These are phyloP conservation scores for Alternaria dauci DNA, from an alignment of 2,329 filamentous ascomycete genomes.

Conservation along the genomic window DNA sequence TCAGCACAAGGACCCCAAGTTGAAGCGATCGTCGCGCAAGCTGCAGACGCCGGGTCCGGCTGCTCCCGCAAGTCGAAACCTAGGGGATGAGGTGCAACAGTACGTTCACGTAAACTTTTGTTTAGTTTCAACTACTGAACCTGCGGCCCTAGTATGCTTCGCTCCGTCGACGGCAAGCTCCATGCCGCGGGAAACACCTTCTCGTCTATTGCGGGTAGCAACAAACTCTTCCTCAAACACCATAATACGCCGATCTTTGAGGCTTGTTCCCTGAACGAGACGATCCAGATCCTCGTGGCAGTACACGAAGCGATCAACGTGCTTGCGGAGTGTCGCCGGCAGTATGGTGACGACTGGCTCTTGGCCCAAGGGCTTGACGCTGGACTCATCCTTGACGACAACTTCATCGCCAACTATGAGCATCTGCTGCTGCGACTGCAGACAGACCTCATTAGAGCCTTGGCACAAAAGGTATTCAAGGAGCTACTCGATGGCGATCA, in stretches of 20 bases:
- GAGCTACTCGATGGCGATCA: slow-evolving; percentile 38
- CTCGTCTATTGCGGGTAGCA: slow-evolving; percentile 41
- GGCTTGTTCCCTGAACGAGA: slow-evolving; percentile 39
- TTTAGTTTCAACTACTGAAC: slow-evolving; percentile 48
- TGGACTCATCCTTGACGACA: slow-evolving; percentile 46
- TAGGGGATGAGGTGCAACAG: slow-evolving; percentile 48
- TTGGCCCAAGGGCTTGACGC: slow-evolving; percentile 40
- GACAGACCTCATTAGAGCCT: slow-evolving; percentile 43
- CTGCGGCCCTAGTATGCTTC: slow-evolving; percentile 41
- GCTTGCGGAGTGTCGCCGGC: slow-evolving; percentile 35
- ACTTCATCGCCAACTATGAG: slow-evolving; percentile 54
- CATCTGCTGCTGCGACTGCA: slow-evolving; percentile 53
- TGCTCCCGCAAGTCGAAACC: slow-evolving; percentile 41
- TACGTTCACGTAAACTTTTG: slow-evolving; percentile 41
- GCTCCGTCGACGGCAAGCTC: slow-evolving; percentile 33
- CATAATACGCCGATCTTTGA: slow-evolving; percentile 40
- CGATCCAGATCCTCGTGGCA: slow-evolving; percentile 36
- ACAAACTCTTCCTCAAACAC: slow-evolving; percentile 49
- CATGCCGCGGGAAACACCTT: slow-evolving; percentile 30
- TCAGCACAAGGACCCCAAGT: slow-evolving; percentile 22
- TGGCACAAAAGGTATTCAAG: slow-evolving; percentile 42
- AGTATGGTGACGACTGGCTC: slow-evolving; percentile 45
- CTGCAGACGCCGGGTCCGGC: slow-evolving; percentile 30
- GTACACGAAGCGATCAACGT: slow-evolving; percentile 46
- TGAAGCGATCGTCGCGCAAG: slow-evolving; percentile 30